Percentiles rank a stretch among this genome's conserved stretches.
phyloP scores from a whole-genome alignment of 345 rosid genomes.

The Schrenkiella parvula region DNA sequence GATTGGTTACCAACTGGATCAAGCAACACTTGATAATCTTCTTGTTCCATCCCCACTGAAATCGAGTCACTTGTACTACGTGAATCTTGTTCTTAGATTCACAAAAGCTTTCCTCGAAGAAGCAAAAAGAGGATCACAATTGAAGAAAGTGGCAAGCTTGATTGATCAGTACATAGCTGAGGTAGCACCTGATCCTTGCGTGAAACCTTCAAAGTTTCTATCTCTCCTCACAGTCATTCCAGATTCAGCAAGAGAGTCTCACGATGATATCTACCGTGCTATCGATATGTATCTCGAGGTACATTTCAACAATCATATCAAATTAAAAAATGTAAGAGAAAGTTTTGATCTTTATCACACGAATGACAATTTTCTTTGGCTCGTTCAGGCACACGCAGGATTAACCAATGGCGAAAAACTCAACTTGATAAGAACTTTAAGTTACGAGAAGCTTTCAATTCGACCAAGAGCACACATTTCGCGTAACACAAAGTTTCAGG shows the following conservation, averaged over 20 bases:
- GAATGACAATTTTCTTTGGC: not conserved
- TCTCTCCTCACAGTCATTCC: conserved; percentile 60
- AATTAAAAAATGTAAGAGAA: not conserved
- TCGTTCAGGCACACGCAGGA: conserved; percentile 61
- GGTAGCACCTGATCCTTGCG: conserved; percentile 88
- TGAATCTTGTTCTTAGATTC: conserved; percentile 65
- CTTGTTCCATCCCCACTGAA: conserved; percentile 73
- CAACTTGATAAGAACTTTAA: conserved; percentile 50
- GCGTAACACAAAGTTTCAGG: conserved; percentile 57
- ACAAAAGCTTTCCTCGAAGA: conserved; percentile 52
- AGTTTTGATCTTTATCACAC: conserved; percentile 3
- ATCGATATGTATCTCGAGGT: conserved; percentile 86
- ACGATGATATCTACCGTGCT: conserved; percentile 61
- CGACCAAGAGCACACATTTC: conserved; percentile 57
- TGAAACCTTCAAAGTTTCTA: conserved; percentile 66
- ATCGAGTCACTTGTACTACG: conserved; percentile 56
- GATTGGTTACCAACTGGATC: conserved; percentile 78
- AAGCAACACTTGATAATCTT: conserved; percentile 75
- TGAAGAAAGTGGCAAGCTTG: conserved; percentile 64
- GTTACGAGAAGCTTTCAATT: conserved; percentile 65
- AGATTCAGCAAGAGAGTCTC: conserved; percentile 62
- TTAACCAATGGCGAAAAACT: conserved; percentile 66
- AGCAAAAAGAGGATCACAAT: conserved; percentile 28
- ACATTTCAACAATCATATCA: conserved; percentile 2
- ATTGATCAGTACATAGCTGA: conserved; percentile 78